Base-by-base conservation (phyloP, 345 rosid species). In the Garcia nutans region DNA sequence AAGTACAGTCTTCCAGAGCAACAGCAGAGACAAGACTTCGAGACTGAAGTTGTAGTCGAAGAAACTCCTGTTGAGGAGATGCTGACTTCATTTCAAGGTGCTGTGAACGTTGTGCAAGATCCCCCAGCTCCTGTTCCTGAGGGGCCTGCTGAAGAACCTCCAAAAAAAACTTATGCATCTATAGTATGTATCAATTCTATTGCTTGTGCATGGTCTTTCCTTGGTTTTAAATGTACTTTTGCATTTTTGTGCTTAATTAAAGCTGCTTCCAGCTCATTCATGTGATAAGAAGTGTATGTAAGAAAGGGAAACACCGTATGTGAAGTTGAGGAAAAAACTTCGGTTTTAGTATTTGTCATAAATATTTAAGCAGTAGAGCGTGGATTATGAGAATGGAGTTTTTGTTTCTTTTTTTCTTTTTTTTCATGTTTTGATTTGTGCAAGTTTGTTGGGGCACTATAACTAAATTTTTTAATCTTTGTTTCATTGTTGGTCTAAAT, bases 131-230 rank as follows among this genome's bases (percentile, higher is more conserved):
- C 81, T 61, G 81, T 84, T 24, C 68, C 67, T 26, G 96, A 90
- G 76, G 97, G 91, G 84, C 86, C 91, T 13, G 83, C 65, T 42
- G 96, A 79, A 80, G 98, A 96, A 75, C 86, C 86, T 61, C 74
- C 77, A 16, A 90, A 83, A 87, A 91, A 84, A 86, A 96, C 97
- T 49, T 96, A 88, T 54, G 99, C 99, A 66, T 89, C 97, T 45
- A 92, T 96, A 68, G 99, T 96, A 89, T 71, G 99, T 71, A 17
- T 77, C 42, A 33, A 54, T 20, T 61, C 65, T 58, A 9, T 64
- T 73, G 57, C 78, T 33, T 28, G 20, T 24, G 11, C 6, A 16
- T 50, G 37, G 61, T 47, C 37, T 54, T 57, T 64, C 28, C 12
- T 75, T 44, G 37, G 11, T 26, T 70, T 68, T 74, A 52, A 45